Percentiles rank a stretch among this genome's conserved stretches.
Conservation (phyloP, 768 basidiomycete species). For the Dacryopinax primogenitus region DNA sequence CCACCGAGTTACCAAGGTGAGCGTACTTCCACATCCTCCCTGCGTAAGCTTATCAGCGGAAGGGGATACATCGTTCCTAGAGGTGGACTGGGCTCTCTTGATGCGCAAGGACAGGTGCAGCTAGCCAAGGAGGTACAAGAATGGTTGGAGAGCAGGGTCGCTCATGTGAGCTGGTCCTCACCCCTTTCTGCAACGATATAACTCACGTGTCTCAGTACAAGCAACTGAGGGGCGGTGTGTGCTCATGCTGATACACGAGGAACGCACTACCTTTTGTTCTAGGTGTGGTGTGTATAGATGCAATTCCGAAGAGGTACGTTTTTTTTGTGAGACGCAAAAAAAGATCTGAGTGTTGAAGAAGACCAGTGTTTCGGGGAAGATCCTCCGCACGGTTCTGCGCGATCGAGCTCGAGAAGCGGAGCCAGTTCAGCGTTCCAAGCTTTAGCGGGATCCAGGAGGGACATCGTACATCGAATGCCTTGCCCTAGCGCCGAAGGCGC, state of each 20-base stretch:
- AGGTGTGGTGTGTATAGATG: slow-evolving; percentile 43
- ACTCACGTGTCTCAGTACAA: slow-evolving; percentile 43
- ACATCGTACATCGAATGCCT: too few species aligned
- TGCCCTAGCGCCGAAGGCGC: too few species aligned
- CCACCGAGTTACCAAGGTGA: slow-evolving; percentile 70
- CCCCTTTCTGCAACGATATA: background rate
- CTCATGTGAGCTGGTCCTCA: slow-evolving; percentile 22
- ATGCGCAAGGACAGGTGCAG: slow-evolving; percentile 24
- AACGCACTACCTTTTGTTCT: slow-evolving; percentile 7
- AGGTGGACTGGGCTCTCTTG: slow-evolving; percentile 16
- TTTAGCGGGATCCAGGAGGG: too few species aligned
- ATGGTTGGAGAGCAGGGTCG: slow-evolving; percentile 60
- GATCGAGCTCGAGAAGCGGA: too few species aligned
- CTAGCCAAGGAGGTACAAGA: slow-evolving; percentile 43
- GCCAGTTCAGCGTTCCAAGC: too few species aligned
- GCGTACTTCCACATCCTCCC: slow-evolving; percentile 11
- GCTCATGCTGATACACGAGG: too few species aligned
- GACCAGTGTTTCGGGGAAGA: slow-evolving; percentile 81
- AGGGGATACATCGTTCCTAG: slow-evolving; percentile 30
- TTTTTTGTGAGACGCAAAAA: background rate
- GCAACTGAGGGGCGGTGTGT: slow-evolving; percentile 53
- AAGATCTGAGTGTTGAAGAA: slow-evolving; percentile 1
- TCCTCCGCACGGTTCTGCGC: slow-evolving; percentile 63
- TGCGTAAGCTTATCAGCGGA: background rate
- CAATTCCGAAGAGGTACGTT: slow-evolving; percentile 53